These are phyloP conservation scores for Cladophialophora bantiana DNA, from an alignment of 2,329 filamentous ascomycete genomes.

Conservation along the genomic window DNA sequence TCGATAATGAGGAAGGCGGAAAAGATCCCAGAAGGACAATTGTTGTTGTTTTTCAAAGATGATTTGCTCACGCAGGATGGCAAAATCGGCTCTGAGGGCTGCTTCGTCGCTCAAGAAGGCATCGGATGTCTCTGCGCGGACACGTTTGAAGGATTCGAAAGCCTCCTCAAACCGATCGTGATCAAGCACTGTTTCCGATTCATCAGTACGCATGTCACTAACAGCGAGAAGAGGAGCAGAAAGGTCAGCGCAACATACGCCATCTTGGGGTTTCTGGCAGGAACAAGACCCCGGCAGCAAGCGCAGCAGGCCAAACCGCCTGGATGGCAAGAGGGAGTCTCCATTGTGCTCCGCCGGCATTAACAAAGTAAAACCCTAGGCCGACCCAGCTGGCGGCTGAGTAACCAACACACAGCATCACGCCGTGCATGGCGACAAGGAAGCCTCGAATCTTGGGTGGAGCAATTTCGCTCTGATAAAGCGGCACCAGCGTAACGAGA, in stretches of 20 bases:
- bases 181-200: conserved; percentile 12
- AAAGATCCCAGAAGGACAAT: conserved; percentile 28
- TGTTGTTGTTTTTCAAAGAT: conserved; percentile 21
- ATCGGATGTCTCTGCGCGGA: conserved; percentile 26
- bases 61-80: conserved; percentile 23
- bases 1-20: conserved; percentile 29
- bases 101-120: conserved; percentile 23
- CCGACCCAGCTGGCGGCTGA: conserved; percentile 32
- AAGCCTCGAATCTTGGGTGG: conserved; percentile 32
- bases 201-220: no score
- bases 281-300: conserved; percentile 51
- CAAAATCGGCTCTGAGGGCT: conserved; percentile 28
- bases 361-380: conserved; percentile 31
- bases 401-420: conserved; percentile 31
- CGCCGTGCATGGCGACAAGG: conserved; percentile 33
- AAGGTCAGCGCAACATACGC: conserved; percentile 8
- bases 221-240: background rate
- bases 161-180: conserved; percentile 29
- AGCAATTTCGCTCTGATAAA: conserved; percentile 32
- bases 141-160: conserved; percentile 29
- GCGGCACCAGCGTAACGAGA: conserved; percentile 28
- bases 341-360: conserved; percentile 28
- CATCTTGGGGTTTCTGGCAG: conserved; percentile 44
- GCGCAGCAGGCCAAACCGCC: conserved; percentile 26
- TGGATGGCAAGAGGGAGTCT: conserved; percentile 34